A percentile compares a stretch with the other conserved stretches of the same genome.
Evolutionary conservation across 805 yeast species (phyloP).

Genomic region (Torulaspora quercuum): DNA sequence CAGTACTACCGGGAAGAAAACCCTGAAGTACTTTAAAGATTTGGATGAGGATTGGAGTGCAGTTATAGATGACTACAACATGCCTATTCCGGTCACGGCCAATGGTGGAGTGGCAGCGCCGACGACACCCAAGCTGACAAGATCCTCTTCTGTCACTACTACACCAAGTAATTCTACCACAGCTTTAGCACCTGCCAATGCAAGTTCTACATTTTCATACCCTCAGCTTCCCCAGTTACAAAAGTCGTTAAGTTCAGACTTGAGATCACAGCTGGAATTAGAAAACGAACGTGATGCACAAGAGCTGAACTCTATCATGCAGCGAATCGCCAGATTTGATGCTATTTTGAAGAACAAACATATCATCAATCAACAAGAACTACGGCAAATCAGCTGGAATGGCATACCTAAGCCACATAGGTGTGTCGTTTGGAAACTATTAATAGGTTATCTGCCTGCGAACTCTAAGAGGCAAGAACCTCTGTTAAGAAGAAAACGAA

Average conservation of each 20-base stretch:
- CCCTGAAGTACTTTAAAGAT: conserved; percentile 52
- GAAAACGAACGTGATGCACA: conserved; percentile 35
- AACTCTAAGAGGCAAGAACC: conserved; percentile 70
- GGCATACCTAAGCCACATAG: conserved; percentile 83
- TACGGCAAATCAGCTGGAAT: conserved; percentile 85
- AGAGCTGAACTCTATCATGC: conserved; percentile 55
- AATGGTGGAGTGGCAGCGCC: conserved; percentile 32
- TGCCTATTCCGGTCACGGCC: conserved; percentile 33
- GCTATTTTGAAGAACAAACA: conserved; percentile 49
- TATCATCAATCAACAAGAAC: conserved; percentile 62
- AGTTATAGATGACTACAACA: conserved; percentile 47
- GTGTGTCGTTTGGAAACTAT: conserved; percentile 82
- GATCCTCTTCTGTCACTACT: conserved; percentile 29
- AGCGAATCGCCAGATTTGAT: conserved; percentile 65
- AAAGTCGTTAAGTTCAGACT: conserved; percentile 21
- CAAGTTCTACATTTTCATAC: conserved; percentile 22
- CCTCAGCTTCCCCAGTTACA: conserved; percentile 33
- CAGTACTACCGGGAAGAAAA: conserved; percentile 23
- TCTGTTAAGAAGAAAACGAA: conserved; percentile 72
- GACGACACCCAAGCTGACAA: conserved; percentile 21
- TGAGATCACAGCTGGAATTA: conserved; percentile 26
- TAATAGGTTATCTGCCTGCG: conserved; percentile 87
- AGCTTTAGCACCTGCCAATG: conserved; percentile 10
- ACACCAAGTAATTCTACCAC: conserved; percentile 14
- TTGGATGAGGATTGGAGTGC: conserved; percentile 94